These are phyloP conservation scores for Irpex lacteus DNA, from an alignment of 1,284 basidiomycete species.

Conservation along the genomic window DNA sequence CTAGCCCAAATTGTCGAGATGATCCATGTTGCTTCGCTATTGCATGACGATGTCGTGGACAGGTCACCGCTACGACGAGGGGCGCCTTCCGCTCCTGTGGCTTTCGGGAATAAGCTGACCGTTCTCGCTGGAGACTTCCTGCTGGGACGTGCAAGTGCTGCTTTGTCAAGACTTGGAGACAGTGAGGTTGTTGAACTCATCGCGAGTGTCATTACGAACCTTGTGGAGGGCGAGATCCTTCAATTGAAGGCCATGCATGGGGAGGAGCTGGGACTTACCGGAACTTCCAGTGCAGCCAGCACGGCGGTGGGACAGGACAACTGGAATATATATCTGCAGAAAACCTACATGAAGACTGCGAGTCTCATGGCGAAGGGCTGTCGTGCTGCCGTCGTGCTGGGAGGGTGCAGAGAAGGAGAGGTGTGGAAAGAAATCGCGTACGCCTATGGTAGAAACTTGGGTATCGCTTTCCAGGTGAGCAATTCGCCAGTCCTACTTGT, in stretches of 20 bases:
- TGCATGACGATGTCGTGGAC: slow-evolving; percentile 97
- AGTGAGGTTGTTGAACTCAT: slow-evolving; percentile 93
- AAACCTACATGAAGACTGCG: slow-evolving; percentile 96
- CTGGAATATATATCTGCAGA: slow-evolving; percentile 89
- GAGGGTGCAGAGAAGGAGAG: slow-evolving; percentile 81
- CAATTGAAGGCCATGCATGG: slow-evolving; percentile 64
- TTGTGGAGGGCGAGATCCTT: slow-evolving; percentile 96
- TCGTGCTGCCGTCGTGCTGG: slow-evolving; percentile 85
- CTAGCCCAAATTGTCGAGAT: slow-evolving; percentile 98
- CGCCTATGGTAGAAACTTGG: slow-evolving; percentile 85
- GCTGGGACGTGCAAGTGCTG: slow-evolving; percentile 87
- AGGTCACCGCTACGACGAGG: slow-evolving; percentile 80
- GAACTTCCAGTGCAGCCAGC: slow-evolving; percentile 2
- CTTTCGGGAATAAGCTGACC: slow-evolving; percentile 94
- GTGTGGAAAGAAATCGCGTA: slow-evolving; percentile 93
- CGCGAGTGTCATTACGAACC: slow-evolving; percentile 89
- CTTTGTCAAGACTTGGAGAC: slow-evolving; percentile 84
- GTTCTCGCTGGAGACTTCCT: slow-evolving; percentile 96
- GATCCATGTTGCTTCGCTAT: slow-evolving; percentile 95
- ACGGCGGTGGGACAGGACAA: slow-evolving; percentile 42
- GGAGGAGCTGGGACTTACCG: slow-evolving; percentile 29
- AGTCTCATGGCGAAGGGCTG: slow-evolving; percentile 94
- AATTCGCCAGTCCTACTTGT: background rate
- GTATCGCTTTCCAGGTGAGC: slow-evolving; percentile 93
- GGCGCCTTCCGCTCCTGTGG: slow-evolving; percentile 79